Evolutionary conservation across 305 asterid genomes (phyloP).

Genomic region (Fraxinus nigra): DNA sequence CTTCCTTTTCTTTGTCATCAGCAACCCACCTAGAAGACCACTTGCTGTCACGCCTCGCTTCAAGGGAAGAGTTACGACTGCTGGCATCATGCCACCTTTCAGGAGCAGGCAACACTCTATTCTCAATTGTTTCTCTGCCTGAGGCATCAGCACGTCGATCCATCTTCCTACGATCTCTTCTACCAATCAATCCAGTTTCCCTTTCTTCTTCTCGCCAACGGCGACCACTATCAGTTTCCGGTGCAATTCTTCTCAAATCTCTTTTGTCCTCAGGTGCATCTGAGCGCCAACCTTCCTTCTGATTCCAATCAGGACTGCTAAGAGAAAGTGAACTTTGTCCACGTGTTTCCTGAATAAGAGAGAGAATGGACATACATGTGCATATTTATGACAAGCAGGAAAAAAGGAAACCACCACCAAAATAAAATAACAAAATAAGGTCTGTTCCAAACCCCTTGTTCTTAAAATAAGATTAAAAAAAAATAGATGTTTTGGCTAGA

Average conservation of each 20-base stretch:
- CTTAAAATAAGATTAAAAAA: not conserved
- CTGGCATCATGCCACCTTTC: slow-evolving; percentile 78
- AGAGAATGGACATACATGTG: not conserved
- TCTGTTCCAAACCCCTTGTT: not conserved
- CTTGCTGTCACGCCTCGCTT: slow-evolving; percentile 82
- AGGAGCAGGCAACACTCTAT: slow-evolving; percentile 50
- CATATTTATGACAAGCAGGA: not conserved
- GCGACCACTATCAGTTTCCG: slow-evolving; percentile 77
- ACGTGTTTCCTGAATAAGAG: slow-evolving; percentile 60
- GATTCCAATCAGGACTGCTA: slow-evolving; percentile 72
- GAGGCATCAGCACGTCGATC: slow-evolving; percentile 74
- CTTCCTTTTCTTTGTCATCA: slow-evolving; percentile 89
- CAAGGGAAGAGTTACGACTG: slow-evolving; percentile 66
- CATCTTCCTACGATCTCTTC: slow-evolving; percentile 85
- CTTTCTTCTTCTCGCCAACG: slow-evolving; percentile 99
- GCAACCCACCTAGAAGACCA: slow-evolving; percentile 99
- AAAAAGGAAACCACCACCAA: not conserved
- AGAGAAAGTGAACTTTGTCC: slow-evolving; percentile 86
- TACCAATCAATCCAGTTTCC: slow-evolving; percentile 92
- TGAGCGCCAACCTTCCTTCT: slow-evolving; percentile 76
- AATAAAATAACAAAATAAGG: not conserved
- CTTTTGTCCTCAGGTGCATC: slow-evolving; percentile 76
- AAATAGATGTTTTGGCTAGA: not conserved
- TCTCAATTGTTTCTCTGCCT: slow-evolving; percentile 69
- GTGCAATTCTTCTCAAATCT: slow-evolving; percentile 67